phyloP scores from a whole-genome alignment of 768 basidiomycete genomes.

The Termitomyces sp. region DNA sequence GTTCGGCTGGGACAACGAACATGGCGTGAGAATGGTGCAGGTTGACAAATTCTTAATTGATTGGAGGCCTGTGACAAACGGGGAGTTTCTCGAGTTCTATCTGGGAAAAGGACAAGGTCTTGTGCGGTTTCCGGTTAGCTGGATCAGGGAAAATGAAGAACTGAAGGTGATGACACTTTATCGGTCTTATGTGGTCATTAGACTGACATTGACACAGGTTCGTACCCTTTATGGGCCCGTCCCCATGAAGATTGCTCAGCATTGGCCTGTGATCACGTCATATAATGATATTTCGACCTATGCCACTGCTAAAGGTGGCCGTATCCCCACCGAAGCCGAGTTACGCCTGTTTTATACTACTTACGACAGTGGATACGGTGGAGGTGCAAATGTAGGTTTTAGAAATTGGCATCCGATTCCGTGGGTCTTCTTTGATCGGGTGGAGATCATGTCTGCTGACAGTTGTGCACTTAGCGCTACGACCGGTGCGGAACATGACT shows the following conservation, averaged over 20 bases:
- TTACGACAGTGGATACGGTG: constrained; percentile 68
- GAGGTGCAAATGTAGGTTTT: constrained; percentile 80
- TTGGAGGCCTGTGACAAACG: constrained; percentile 85
- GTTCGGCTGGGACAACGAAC: constrained; percentile 96
- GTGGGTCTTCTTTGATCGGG: constrained; percentile 38
- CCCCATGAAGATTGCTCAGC: constrained; percentile 61
- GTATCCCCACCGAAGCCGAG: constrained; percentile 89
- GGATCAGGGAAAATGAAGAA: constrained; percentile 52
- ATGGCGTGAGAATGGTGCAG: constrained; percentile 54
- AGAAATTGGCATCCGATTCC: constrained; percentile 92
- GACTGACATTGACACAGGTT: constrained; percentile 34
- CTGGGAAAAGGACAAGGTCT: constrained; percentile 34
- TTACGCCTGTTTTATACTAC: constrained; percentile 73
- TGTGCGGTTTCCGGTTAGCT: constrained; percentile 62
- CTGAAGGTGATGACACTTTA: constrained; percentile 34
- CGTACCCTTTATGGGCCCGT: constrained; percentile 88
- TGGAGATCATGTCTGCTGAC: not conserved
- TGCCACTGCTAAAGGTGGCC: constrained; percentile 84
- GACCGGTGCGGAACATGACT: constrained; percentile 44
- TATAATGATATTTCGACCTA: constrained; percentile 76
- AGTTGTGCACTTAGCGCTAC: constrained; percentile 45
- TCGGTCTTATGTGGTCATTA: not conserved
- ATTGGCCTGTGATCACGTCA: constrained; percentile 85
- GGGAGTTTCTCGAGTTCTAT: constrained; percentile 74
- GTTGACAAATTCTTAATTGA: constrained; percentile 73